Evolutionary conservation across 106 monocot genomes (phyloP).

Genomic region (Acanthochlamys bracteata): DNA sequence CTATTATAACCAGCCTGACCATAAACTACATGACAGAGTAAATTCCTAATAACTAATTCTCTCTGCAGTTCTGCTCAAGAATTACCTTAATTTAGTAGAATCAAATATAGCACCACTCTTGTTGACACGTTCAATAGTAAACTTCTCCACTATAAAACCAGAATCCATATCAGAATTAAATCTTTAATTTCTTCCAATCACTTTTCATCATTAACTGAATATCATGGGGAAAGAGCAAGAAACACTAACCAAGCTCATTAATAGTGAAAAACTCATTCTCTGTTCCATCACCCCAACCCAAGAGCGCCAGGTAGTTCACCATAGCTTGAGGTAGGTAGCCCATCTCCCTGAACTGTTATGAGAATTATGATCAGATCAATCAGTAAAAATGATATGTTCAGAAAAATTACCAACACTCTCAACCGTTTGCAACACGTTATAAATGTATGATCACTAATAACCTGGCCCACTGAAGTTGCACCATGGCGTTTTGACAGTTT

Average conservation of each 20-base stretch:
- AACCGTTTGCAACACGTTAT: no score
- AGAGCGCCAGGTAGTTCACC: slow-evolving; percentile 87
- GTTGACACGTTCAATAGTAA: slow-evolving; percentile 86
- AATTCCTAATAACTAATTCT: no score
- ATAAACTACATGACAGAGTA: no score
- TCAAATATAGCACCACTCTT: slow-evolving; percentile 98
- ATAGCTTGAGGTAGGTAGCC: slow-evolving; percentile 95
- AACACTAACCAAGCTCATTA: slow-evolving; percentile 71
- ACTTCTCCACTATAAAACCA: slow-evolving; percentile 67
- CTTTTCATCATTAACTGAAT: not conserved
- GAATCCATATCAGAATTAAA: slow-evolving; percentile 10
- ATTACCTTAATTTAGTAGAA: slow-evolving; percentile 82
- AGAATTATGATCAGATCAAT: not conserved
- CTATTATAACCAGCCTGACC: no score
- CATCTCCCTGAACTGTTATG: slow-evolving; percentile 80
- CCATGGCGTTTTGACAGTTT: slow-evolving; percentile 99
- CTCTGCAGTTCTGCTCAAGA: not conserved
- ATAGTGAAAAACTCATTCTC: slow-evolving; percentile 98
- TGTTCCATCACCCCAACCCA: slow-evolving; percentile 99
- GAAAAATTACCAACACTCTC: no score
- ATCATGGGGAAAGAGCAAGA: not conserved
- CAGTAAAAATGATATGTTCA: no score
- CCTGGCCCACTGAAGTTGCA: slow-evolving; percentile 99
- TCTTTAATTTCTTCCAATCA: not conserved
- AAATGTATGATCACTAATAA: slow-evolving; percentile 10